Base-by-base conservation (phyloP, 1,284 basidiomycete species). In the Vanrija sp. region DNA sequence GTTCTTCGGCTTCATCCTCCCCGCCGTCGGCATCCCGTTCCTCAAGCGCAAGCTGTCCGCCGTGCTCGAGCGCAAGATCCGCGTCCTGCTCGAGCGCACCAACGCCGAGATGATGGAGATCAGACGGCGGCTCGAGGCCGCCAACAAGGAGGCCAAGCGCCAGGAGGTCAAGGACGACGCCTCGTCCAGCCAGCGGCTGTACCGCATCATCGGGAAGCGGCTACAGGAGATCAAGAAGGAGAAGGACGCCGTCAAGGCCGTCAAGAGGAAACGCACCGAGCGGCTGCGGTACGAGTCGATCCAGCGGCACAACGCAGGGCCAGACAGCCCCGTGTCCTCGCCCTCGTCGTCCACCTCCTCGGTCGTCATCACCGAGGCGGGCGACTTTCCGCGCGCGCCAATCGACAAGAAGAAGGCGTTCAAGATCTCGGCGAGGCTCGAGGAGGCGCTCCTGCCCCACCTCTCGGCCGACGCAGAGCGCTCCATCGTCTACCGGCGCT, bases 401-500 rank as follows among this genome's bases (percentile, higher is more conserved):
- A 31, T 18, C 18, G 36, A 37, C 9, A 49, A 45, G 16, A 54
- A 50, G 10, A 41, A 46, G 18, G 23, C 31, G 31, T 48, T 24
- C 47, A 41, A 36, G 19, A 25, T 58, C 44, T 49, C 49, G 25
- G 38, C 39, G 12, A 38, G 43, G 15, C 42, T 58, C 22, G 49
- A 54, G 15, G 52, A 58, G 31, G 22, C 51, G 3, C 43, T 58
- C 7, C 42, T 54, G 2, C 52, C 52, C 3, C 14, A 43, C 19
- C 35, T 49, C 1, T 45, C 49, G 14, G 41, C 46, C 27, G 43
- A 46, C 15, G 41, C 42, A 0, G 41, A 47, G 6, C 35, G 36
- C 27, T 54, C 51, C 12, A 16, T 50, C 7, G 39, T 53, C 8
- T 57, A 52, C 38, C 45, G 47, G 9, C 49, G 54, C 15, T 20